Base-by-base conservation (phyloP, 2,329 filamentous ascomycete genomes). In the Hypoxylon sp. region DNA sequence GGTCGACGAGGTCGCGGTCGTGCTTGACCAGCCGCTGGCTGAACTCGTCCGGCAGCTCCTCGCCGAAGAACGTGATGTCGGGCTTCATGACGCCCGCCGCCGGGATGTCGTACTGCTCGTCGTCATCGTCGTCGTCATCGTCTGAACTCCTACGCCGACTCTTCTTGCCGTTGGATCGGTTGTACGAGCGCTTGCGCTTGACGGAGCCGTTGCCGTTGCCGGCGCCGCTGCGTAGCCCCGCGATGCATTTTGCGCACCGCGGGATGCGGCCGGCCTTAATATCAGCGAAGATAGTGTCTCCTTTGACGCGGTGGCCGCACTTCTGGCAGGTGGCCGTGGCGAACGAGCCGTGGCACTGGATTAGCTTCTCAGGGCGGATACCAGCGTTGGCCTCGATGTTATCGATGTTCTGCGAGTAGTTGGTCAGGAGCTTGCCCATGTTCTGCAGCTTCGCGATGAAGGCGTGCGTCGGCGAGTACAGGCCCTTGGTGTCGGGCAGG, bases 361-460 rank as follows among this genome's bases (percentile, higher is more conserved):
- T 91, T 17, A 98, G 86, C 76, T 96, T 97, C 34, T 93, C 90
- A 1, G 89, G 86, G 21, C 84, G 81, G 66, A 99, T 93, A 21
- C 96, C 96, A 0, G 95, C 95, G 75, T 92, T 90, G 67, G 90
- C 87, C 79, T 99, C 95, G 56, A 98, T 89, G 74, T 98, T 98
- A 83, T 99, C 96, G 76, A 99, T 98, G 79, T 99, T 99, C 79
- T 99, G 96, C 0, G 96, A 97, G 82, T 98, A 99, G 81, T 98
- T 98, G 45, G 94, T 98, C 65, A 98, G 87, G 5, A 99, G 87
- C 79, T 97, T 97, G 71, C 88, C 90, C 79, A 94, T 92, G 73
- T 95, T 87, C 79, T 99, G 93, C 36, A 99, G 87, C 74, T 98
- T 86, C 34, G 90, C 89, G 76, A 99, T 97, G 82, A 99, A 99